phyloP scores from a whole-genome alignment of 768 basidiomycete genomes.

The Lactarius vividus region DNA sequence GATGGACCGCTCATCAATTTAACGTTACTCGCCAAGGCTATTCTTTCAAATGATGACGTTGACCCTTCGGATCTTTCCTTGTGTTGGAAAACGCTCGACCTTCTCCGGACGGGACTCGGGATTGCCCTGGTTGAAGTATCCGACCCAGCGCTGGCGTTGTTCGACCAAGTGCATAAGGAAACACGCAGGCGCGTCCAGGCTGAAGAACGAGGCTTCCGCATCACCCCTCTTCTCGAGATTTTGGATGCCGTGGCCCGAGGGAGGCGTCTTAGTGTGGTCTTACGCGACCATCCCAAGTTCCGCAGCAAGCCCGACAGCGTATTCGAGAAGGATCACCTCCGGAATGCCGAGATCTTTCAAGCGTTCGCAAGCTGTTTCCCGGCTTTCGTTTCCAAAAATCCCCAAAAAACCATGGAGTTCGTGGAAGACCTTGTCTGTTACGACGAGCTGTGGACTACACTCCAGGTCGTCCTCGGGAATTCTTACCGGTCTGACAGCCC shows the following conservation, averaged over 20 bases:
- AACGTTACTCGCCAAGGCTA: neutral
- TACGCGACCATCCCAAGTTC: constrained; percentile 6
- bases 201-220: constrained; percentile 7
- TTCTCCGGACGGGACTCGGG: constrained; percentile 9
- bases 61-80: constrained; percentile 1
- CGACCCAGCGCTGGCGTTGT: neutral
- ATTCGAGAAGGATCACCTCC: constrained; percentile 14
- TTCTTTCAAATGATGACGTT: neutral
- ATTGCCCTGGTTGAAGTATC: neutral
- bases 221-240: constrained; percentile 6
- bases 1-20: constrained; percentile 16
- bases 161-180: neutral
- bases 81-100: constrained; percentile 16
- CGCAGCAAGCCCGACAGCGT: constrained; percentile 3
- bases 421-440: constrained; percentile 1
- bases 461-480: constrained; percentile 12
- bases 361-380: constrained; percentile 16
- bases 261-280: neutral
- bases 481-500: neutral
- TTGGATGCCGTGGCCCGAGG: constrained; percentile 5
- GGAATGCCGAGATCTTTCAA: constrained; percentile 1
- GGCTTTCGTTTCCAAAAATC: neutral
- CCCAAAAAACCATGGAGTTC: neutral
- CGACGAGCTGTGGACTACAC: constrained; percentile 11
- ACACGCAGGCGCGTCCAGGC: neutral